phyloP scores from a whole-genome alignment of 257 asterid species.

The Capsicum baccatum region DNA sequence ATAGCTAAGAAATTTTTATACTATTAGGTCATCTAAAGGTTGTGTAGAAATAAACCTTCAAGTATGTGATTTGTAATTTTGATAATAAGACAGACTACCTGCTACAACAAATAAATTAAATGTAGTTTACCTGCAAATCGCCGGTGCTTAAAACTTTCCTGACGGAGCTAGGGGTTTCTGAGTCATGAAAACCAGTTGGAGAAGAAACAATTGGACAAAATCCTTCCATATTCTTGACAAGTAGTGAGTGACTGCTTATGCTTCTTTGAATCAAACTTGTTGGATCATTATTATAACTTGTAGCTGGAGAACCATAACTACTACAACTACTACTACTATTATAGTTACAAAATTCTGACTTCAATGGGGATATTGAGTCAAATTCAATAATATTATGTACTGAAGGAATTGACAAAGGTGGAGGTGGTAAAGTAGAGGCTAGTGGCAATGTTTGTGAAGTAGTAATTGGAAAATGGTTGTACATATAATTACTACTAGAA shows the following conservation, averaged over 20 bases:
- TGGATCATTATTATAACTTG: constrained; percentile 39
- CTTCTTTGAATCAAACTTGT: constrained; percentile 61
- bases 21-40: too few relatives aligned
- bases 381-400: constrained; percentile 37
- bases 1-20: too few relatives aligned
- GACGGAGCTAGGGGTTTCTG: constrained; percentile 50
- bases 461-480: constrained; percentile 37
- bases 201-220: constrained; percentile 50
- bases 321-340: constrained; percentile 48
- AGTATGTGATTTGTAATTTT: neutral
- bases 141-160: constrained; percentile 68
- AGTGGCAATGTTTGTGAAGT: constrained; percentile 31
- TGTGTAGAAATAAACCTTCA: too few relatives aligned
- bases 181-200: constrained; percentile 49
- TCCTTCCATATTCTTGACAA: constrained; percentile 51
- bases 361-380: constrained; percentile 53
- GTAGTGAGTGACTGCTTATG: constrained; percentile 67
- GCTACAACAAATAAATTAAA: neutral
- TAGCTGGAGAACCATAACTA: constrained; percentile 77
- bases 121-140: constrained; percentile 58
- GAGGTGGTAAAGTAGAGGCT: constrained; percentile 39
- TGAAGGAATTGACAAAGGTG: constrained; percentile 51
- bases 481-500: neutral
- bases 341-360: constrained; percentile 53
- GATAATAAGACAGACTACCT: neutral